Conservation (phyloP, 2,329 filamentous ascomycete genomes). For the Fusarium duplospermum region DNA sequence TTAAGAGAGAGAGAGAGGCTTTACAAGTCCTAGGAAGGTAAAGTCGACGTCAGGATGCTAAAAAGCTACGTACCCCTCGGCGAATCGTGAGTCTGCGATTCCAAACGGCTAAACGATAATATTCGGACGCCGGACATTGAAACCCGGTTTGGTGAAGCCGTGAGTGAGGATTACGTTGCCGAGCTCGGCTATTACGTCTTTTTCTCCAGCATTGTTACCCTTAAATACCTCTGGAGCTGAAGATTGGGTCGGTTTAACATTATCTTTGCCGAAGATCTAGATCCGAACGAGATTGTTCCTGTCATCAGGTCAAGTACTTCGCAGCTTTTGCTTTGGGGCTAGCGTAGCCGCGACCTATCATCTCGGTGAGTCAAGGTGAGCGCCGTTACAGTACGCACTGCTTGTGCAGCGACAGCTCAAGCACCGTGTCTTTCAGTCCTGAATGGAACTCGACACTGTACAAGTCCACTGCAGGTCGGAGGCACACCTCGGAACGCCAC, state of each 20-base stretch:
- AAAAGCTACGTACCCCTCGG: not conserved
- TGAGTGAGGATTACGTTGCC: constrained; percentile 1
- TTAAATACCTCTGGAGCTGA: not conserved
- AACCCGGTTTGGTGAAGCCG: constrained; percentile 19
- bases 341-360: constrained; percentile 4
- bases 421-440: constrained; percentile 3
- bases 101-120: constrained; percentile 8
- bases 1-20: not conserved
- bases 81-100: constrained; percentile 1
- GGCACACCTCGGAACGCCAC: not conserved
- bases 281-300: not conserved
- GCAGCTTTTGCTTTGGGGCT: not conserved
- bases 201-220: not conserved
- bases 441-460: not conserved
- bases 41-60: not conserved
- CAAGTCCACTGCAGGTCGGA: not conserved
- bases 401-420: constrained; percentile 7
- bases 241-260: constrained; percentile 9
- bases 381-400: constrained; percentile 13
- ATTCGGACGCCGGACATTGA: constrained; percentile 27
- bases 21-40: not conserved
- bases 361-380: constrained; percentile 8
- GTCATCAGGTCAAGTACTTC: not conserved
- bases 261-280: not conserved
- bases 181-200: constrained; percentile 14